Evolutionary conservation across 2,329 filamentous ascomycete species (phyloP).

Genomic region (Neonectria magnoliae): DNA sequence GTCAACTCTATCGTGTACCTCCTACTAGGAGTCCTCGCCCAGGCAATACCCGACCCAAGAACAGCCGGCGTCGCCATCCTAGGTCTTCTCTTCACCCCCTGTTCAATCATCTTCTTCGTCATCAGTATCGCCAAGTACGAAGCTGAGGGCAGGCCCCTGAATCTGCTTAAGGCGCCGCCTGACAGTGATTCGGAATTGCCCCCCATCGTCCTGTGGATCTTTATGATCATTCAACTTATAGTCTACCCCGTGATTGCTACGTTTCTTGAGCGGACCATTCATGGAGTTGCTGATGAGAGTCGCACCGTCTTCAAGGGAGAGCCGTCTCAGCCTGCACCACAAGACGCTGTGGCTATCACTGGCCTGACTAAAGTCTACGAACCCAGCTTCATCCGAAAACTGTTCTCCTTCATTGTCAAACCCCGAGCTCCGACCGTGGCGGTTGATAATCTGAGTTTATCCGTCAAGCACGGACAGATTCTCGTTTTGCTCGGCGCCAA

Average conservation of each 20-base stretch:
- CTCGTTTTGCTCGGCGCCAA: too few species aligned
- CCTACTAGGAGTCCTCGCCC: too few species aligned
- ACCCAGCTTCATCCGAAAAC: constrained; percentile 71
- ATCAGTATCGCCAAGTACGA: constrained; percentile 83
- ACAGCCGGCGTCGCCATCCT: too few species aligned
- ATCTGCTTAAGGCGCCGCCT: constrained; percentile 71
- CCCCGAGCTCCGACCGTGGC: too few species aligned
- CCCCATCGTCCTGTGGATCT: constrained; percentile 80
- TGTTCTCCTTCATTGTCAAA: too few species aligned
- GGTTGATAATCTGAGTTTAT: too few species aligned
- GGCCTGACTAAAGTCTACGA: constrained; percentile 90
- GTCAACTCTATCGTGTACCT: too few species aligned
- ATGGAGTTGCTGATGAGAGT: too few species aligned
- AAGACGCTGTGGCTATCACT: constrained; percentile 81
- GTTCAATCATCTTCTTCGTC: constrained; percentile 71
- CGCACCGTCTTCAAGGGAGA: constrained; percentile 42
- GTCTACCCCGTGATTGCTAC: constrained; percentile 77
- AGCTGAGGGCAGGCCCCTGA: constrained; percentile 64
- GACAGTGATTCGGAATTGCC: constrained; percentile 73
- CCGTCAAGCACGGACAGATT: too few species aligned
- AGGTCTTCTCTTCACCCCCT: too few species aligned
- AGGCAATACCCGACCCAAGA: too few species aligned
- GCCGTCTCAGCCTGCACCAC: constrained; percentile 74
- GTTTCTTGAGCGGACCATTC: too few species aligned
- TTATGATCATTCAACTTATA: constrained; percentile 80